phyloP scores from a whole-genome alignment of 805 yeast species.

The Spathaspora arborariae region DNA sequence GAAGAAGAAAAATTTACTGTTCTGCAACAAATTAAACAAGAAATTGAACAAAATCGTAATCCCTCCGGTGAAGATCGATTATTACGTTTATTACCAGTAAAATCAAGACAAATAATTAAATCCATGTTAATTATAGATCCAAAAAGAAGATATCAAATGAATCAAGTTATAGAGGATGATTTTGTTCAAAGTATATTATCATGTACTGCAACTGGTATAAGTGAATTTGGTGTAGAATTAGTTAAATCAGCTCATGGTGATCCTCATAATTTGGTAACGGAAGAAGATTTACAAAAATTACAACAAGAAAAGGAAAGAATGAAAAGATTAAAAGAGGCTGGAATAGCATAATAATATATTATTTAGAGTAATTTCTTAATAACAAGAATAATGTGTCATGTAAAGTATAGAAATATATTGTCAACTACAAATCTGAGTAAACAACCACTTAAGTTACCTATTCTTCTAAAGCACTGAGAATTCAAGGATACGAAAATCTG shows the following conservation, averaged over 20 bases:
- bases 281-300: slow-evolving; percentile 49
- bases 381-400: too few relatives aligned
- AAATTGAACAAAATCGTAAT: neutral
- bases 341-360: slow-evolving; percentile 10
- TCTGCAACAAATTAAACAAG: neutral
- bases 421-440: too few relatives aligned
- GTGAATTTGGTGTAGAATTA: slow-evolving; percentile 5
- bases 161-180: slow-evolving; percentile 49
- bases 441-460: too few relatives aligned
- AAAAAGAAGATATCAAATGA: slow-evolving; percentile 53
- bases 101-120: slow-evolving; percentile 57
- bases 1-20: slow-evolving; percentile 13
- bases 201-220: slow-evolving; percentile 38
- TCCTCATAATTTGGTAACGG: slow-evolving; percentile 65
- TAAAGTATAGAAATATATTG: too few relatives aligned
- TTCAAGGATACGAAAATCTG: too few relatives aligned
- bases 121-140: slow-evolving; percentile 65
- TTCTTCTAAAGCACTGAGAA: too few relatives aligned
- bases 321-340: slow-evolving; percentile 19
- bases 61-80: slow-evolving; percentile 65
- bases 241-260: slow-evolving; percentile 36
- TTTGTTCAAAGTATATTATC: slow-evolving; percentile 57
- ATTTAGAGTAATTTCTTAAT: neutral
- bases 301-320: slow-evolving; percentile 27
- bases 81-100: slow-evolving; percentile 65